A percentile compares a stretch with the other conserved stretches of the same genome.
phyloP scores from a whole-genome alignment of 202 grass and related monocot species.

The Alloteropsis angusta region DNA sequence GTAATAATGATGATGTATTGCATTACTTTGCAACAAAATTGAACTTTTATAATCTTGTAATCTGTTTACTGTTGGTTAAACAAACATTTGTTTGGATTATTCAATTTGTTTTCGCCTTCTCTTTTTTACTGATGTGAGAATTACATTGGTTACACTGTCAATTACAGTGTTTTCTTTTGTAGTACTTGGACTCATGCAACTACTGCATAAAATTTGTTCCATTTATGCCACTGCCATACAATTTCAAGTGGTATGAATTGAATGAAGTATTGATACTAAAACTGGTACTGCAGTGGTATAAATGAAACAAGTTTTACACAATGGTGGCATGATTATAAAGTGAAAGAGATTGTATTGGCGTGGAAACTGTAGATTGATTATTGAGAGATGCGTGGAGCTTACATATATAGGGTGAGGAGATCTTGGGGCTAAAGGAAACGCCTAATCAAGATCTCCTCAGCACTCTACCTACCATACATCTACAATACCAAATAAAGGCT shows the following conservation, averaged over 20 bases:
- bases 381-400: too few relatives aligned
- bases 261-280: neutral
- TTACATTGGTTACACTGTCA: neutral
- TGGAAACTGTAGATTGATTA: too few relatives aligned
- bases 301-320: neutral
- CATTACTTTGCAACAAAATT: neutral
- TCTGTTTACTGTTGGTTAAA: neutral
- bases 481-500: too few relatives aligned
- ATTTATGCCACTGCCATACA: neutral
- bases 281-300: neutral
- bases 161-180: neutral
- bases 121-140: neutral
- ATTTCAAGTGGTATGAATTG: neutral
- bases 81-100: neutral
- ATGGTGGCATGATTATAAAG: neutral
- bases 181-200: neutral
- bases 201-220: neutral
- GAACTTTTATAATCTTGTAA: neutral
- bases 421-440: too few relatives aligned
- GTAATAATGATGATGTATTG: slow-evolving; percentile 7
- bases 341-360: too few relatives aligned
- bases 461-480: too few relatives aligned
- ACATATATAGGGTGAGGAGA: too few relatives aligned
- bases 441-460: too few relatives aligned
- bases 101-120: neutral